phyloP scores from a whole-genome alignment of 371 early-diverging fungal genomes.

The Parasitella parasitica region DNA sequence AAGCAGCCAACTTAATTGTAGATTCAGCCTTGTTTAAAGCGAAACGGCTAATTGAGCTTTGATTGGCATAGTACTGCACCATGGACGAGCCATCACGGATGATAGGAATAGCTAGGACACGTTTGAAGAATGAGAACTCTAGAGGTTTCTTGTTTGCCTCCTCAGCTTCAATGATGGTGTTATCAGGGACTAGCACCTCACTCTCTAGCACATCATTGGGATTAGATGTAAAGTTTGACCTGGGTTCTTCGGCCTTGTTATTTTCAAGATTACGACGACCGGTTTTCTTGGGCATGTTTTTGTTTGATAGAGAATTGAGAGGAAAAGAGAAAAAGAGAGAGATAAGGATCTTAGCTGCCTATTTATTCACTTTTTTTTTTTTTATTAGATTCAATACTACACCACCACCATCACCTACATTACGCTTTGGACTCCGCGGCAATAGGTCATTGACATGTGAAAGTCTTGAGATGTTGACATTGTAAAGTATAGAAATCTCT shows the following conservation, averaged over 20 bases:
- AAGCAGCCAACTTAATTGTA: slow-evolving; percentile 43
- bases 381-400: no score
- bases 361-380: neutral
- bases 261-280: neutral
- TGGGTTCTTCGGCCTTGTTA: neutral
- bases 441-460: slow-evolving; percentile 12
- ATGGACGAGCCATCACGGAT: slow-evolving; percentile 56
- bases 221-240: slow-evolving; percentile 13
- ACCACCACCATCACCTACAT: no score
- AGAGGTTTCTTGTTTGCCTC: slow-evolving; percentile 20
- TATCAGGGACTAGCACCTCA: slow-evolving; percentile 19
- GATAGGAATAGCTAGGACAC: slow-evolving; percentile 60
- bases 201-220: slow-evolving; percentile 17
- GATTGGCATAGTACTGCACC: slow-evolving; percentile 53
- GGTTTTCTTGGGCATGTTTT: slow-evolving; percentile 8
- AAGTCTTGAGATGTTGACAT: slow-evolving; percentile 1
- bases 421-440: neutral
- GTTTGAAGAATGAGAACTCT: slow-evolving; percentile 35
- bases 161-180: slow-evolving; percentile 3
- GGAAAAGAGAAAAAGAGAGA: neutral
- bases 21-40: slow-evolving; percentile 51
- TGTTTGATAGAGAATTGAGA: neutral
- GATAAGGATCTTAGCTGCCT: neutral
- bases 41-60: slow-evolving; percentile 54
- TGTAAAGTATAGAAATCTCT: no score